Base-by-base conservation (phyloP, 805 yeast species). In the Nakazawaea ishiwadae region DNA sequence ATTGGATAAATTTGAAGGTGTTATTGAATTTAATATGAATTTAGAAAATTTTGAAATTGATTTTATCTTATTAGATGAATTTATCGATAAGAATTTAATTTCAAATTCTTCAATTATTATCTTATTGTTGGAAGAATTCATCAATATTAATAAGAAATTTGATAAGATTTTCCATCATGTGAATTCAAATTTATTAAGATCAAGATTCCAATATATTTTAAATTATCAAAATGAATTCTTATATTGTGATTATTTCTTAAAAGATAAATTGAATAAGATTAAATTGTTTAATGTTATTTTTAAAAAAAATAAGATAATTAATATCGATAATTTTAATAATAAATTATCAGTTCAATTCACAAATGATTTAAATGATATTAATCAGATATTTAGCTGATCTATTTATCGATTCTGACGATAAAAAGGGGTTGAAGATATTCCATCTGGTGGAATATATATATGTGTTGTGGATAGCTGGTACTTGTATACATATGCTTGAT, bases 51-150 rank as follows among this genome's bases (percentile, higher is more conserved):
- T 40, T 15, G 35, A 21, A n/a, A 30, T 40, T 12, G 44, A 40
- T 18, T 40, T 20, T 17, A 21, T 35, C 9, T 30, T 40, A 27
- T 35, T 35, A 31, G 44, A 40, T 29, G 35, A 35, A 36, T 35
- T 35, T 26, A 35, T 40, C 27, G 35, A 35, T 36, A 40, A 40
- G 14, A 34, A 40, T 17, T 40, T 40, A 19, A 35, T 40, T 18
- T 35, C 39, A 4, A 40, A 40, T 15, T 35, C 39, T 4, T 40
- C 44, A 9, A 35, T 40, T 7, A 33, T 40, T 4, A 16, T 31
- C 1, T 35, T 35, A 14, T 24, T 40, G 27, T n/a, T 35, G 12
- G 44, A 40, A 23, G 44, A 40, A 15, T 35, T 35, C 23, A 9
- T 40, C 1, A 15, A 30, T 5, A 35, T 40, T 10, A 24, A 40